phyloP scores from a whole-genome alignment of 1,284 basidiomycete genomes.

The Pterulicium gracile region DNA sequence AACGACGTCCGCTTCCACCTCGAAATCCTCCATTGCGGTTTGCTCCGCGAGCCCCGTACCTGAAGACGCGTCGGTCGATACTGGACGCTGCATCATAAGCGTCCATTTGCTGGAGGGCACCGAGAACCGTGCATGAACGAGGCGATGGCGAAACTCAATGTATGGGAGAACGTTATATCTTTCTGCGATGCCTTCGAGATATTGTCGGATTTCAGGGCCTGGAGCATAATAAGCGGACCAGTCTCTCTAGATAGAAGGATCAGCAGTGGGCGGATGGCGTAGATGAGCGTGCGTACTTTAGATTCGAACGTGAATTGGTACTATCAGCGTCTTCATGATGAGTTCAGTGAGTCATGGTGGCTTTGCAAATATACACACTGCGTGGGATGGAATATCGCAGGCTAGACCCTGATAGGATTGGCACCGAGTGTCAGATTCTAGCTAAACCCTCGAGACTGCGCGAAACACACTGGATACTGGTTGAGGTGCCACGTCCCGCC shows the following conservation, averaged over 20 bases:
- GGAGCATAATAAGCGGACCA: constrained; percentile 53
- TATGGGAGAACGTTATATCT: constrained; percentile 45
- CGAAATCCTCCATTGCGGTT: constrained; percentile 30
- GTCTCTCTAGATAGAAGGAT: constrained; percentile 25
- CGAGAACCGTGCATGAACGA: constrained; percentile 38
- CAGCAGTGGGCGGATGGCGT: neutral
- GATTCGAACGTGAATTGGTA: constrained; percentile 50
- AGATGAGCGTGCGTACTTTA: constrained; percentile 23
- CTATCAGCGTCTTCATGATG: constrained; percentile 19
- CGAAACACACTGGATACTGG: constrained; percentile 21
- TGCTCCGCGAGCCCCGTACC: too few relatives aligned
- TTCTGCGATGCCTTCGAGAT: constrained; percentile 42
- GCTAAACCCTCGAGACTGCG: neutral
- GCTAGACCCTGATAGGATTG: constrained; percentile 30
- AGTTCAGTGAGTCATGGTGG: neutral
- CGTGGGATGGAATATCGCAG: constrained; percentile 47
- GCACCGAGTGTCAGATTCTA: constrained; percentile 1
- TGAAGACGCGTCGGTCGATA: too few relatives aligned
- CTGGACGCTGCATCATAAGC: too few relatives aligned
- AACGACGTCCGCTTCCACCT: constrained; percentile 41
- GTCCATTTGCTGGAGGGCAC: constrained; percentile 43
- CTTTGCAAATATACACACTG: constrained; percentile 19
- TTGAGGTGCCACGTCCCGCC: constrained; percentile 48
- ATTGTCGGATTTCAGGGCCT: constrained; percentile 43
- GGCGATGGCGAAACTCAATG: constrained; percentile 43